Base-by-base conservation (phyloP, 108 stramenopile species). In the Asterionellopsis glacialis region DNA sequence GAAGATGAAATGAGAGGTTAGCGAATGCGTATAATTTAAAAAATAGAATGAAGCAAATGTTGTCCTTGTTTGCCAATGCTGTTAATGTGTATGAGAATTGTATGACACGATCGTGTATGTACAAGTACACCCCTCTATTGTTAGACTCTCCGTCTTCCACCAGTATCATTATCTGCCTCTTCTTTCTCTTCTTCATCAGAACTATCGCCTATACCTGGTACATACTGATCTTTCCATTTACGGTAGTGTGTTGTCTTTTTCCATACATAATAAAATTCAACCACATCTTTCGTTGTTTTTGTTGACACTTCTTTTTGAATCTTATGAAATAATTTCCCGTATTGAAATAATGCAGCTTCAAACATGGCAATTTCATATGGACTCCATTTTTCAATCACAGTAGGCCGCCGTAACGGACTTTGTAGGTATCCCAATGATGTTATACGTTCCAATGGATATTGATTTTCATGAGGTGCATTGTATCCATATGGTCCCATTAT, bases 201-300 rank as follows among this genome's bases (percentile, higher is more conserved):
- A 11, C 67, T 65, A 21, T 62, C 61, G 12, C 67, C 33, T 7
- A 33, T 33, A 2, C 33, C 74, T 11, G 64, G 52, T 0, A 65
- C 51, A 69, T 67, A 91, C 22, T 67, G 59, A 41, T 52, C 56
- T 76, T 95, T 95, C 94, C 94, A 95, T 39, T 63, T 64, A 54
- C 80, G 80, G 74, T 96, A 95, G 67, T 96, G 95, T 44, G 65
- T 64, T 27, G 94, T 97, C 75, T 95, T 97, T 68, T 98, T 99
- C 97, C 96, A 97, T 42, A 95, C 72, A 65, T 98, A 98, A 69
- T 99, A 99, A 67, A 99, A 97, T 63, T 95, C 97, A 21, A 98
- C 76, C 13, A 94, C 71, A 45, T 99, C 95, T 41, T 87, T 73
- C 0, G 84, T 85, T 38, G 62, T 70, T 65, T 99, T 99, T 38